A percentile compares a stretch with the other conserved stretches of the same genome.
These are phyloP conservation scores for Handroanthus guayacan DNA, from an alignment of 257 asterid genomes.

Conservation along the genomic window DNA sequence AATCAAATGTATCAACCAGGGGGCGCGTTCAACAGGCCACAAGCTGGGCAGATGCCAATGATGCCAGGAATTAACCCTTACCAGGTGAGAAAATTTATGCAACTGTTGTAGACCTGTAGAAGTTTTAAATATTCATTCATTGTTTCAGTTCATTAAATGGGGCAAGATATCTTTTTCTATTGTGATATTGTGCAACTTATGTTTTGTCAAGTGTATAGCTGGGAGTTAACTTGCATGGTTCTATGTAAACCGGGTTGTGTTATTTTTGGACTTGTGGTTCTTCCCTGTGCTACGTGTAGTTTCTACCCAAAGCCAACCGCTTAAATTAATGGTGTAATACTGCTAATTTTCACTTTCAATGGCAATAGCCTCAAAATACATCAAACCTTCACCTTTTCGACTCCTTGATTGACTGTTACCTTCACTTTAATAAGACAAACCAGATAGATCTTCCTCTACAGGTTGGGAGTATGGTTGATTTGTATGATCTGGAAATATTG, in stretches of 20 bases:
- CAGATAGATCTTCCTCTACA: too few relatives aligned
- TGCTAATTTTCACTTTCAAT: background rate
- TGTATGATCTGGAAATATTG: background rate
- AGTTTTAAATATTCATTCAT: background rate
- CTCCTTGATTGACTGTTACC: too few relatives aligned
- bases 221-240: conserved; percentile 9
- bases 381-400: background rate
- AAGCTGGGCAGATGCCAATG: conserved; percentile 84
- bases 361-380: background rate
- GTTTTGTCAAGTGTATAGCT: background rate
- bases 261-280: background rate
- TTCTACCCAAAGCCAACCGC: too few relatives aligned
- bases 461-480: background rate
- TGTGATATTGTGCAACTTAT: background rate
- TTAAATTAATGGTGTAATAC: background rate
- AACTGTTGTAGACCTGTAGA: background rate
- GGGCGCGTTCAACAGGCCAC: conserved; percentile 86
- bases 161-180: background rate
- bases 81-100: conserved; percentile 63
- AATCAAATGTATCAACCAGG: conserved; percentile 85
- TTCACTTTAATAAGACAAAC: too few relatives aligned
- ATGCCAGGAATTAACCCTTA: conserved; percentile 87
- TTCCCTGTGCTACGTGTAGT: conserved; percentile 6
- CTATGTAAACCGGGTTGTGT: background rate
- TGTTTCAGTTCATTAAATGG: background rate